Percentiles rank a stretch among this genome's conserved stretches.
Evolutionary conservation across 108 stramenopile genomes (phyloP).

Genomic region (Nitzschia sp.): DNA sequence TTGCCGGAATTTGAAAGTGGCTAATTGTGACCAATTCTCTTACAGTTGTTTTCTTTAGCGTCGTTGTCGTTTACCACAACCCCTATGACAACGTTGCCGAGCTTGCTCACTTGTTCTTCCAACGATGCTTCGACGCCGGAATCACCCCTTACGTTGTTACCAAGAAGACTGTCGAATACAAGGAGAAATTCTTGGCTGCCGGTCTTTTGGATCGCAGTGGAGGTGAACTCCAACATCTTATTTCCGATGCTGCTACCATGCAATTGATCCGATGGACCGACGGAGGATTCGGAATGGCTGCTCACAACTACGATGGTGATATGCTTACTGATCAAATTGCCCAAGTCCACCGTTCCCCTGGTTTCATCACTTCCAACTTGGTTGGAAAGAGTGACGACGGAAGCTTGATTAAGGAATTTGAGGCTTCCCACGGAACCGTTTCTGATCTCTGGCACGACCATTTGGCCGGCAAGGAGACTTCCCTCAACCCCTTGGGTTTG

Average conservation of each 20-base stretch:
- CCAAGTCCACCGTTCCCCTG: slow-evolving; percentile 96
- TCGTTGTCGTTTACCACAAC: slow-evolving; percentile 95
- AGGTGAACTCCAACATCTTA: slow-evolving; percentile 91
- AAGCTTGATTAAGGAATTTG: slow-evolving; percentile 89
- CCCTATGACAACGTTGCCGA: slow-evolving; percentile 94
- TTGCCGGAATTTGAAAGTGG: neutral
- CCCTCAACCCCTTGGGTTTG: slow-evolving; percentile 93
- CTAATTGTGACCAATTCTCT: neutral
- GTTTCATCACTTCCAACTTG: slow-evolving; percentile 96
- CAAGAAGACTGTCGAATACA: slow-evolving; percentile 97
- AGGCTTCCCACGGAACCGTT: slow-evolving; percentile 97
- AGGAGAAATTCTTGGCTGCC: slow-evolving; percentile 45
- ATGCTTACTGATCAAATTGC: slow-evolving; percentile 96
- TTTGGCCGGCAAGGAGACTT: slow-evolving; percentile 94
- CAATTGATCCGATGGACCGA: slow-evolving; percentile 97
- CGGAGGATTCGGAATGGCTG: slow-evolving; percentile 96
- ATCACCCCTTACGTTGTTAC: slow-evolving; percentile 96
- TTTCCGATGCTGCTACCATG: slow-evolving; percentile 98
- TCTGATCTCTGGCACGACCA: slow-evolving; percentile 94
- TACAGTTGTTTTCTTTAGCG: slow-evolving; percentile 28
- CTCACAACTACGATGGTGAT: slow-evolving; percentile 97
- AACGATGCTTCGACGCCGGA: slow-evolving; percentile 82
- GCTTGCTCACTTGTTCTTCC: slow-evolving; percentile 92
- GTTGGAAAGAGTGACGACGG: slow-evolving; percentile 92
- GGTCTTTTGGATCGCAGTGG: slow-evolving; percentile 89